phyloP scores from a whole-genome alignment of 805 yeast genomes.

The Lachancea cidri region DNA sequence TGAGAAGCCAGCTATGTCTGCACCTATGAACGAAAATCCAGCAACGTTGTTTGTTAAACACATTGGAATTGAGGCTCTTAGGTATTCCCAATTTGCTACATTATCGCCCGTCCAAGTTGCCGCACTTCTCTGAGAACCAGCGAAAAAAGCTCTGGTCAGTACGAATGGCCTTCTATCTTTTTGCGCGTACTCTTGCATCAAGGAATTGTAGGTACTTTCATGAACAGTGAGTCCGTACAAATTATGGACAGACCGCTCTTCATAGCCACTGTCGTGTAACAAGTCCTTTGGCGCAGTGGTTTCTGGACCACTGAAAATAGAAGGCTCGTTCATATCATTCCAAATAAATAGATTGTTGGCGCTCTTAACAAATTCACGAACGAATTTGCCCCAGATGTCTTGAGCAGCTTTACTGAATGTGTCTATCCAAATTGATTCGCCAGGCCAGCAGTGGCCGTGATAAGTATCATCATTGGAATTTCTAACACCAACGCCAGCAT shows the following conservation, averaged over 20 bases:
- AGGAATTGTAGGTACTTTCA: conserved; percentile 69
- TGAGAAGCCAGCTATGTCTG: conserved; percentile 96
- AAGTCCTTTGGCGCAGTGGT: conserved; percentile 81
- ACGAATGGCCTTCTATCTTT: conserved; percentile 70
- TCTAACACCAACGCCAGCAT: conserved; percentile 42
- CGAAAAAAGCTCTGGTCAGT: conserved; percentile 76
- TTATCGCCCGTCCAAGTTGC: conserved; percentile 99
- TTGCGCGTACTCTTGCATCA: conserved; percentile 45
- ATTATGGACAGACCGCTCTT: conserved; percentile 90
- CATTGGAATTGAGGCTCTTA: conserved; percentile 82
- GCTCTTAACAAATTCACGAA: conserved; percentile 41
- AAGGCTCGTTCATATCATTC: conserved; percentile 99
- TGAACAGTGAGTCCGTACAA: conserved; percentile 75
- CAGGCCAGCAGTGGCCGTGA: conserved; percentile 97
- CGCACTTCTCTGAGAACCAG: conserved; percentile 88
- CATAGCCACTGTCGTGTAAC: conserved; percentile 74
- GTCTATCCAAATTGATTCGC: conserved; percentile 92
- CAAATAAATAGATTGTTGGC: conserved; percentile 74
- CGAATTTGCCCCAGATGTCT: conserved; percentile 55
- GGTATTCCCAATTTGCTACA: conserved; percentile 86
- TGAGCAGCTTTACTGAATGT: conserved; percentile 61
- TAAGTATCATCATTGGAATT: conserved; percentile 45
- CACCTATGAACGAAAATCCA: conserved; percentile 91
- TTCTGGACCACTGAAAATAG: conserved; percentile 92
- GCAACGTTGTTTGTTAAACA: conserved; percentile 70